Base-by-base conservation (phyloP, 176 grass and related monocot genomes). In the Rhipidocladum racemiflorum region DNA sequence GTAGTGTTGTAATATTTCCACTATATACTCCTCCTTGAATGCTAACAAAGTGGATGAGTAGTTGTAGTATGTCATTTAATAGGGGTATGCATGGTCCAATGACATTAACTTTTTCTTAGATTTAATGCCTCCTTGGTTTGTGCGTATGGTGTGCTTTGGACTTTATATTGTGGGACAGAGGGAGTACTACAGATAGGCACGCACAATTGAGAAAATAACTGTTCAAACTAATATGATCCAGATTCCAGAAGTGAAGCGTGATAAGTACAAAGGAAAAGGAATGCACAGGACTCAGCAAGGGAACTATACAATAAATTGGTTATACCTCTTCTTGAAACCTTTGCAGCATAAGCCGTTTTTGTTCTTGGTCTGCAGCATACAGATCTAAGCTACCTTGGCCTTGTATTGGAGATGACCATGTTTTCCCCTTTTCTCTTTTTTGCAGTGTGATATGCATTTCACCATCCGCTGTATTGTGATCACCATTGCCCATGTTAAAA, bases 271-370 rank as follows among this genome's bases (percentile, higher is more conserved):
- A 79, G 3, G 25, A 71, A 21, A 11, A 12, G 12, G 27, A 59
- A 53, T 65, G 4, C 14, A 56, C 7, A 39, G 13, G 13, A 49
- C 83, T 48, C 4, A 48, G 36, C 57, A 74, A 67, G 40, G 21
- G 34, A 83, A 45, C 46, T 56, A 48, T 43, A 62, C 21, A 70
- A 24, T 36, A 70, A 68, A 48, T 61, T 50, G 70, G 18, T 51
- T 53, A 91, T 82, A 99, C 96, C 90, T 99, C 96, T 99, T 99
- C 96, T 74, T 99, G 96, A 68, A 99, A 99, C 56, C 96, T 99
- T 90, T 99, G 96, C 50, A 95, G 92, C 92, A 99, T 99, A 64
- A 99, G 91, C 57, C 92, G 85, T 81, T 95, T 98, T 81, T 99
- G 96, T 86, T 99, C 96, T 84, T 93, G 72, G 87, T 99, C 92